Percentiles rank a stretch among this genome's conserved stretches.
Evolutionary conservation across 345 rosid species (phyloP).

Genomic region (Schrenkiella parvula): DNA sequence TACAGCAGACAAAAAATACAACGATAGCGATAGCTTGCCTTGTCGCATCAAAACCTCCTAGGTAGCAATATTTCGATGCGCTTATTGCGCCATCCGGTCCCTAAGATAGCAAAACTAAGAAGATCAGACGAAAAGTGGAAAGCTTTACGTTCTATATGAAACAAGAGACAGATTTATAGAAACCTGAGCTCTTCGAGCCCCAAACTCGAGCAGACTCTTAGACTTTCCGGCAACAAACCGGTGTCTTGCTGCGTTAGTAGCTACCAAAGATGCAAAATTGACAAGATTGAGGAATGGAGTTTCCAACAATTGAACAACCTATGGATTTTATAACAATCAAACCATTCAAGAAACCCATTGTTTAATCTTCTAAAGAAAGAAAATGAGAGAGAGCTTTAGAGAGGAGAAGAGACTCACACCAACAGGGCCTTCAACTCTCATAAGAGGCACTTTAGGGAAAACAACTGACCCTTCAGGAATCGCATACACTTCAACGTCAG

Average conservation of each 20-base stretch:
- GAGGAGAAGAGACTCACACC: constrained; percentile 59
- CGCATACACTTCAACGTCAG: constrained; percentile 88
- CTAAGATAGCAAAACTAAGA: constrained; percentile 32
- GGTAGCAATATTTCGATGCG: constrained; percentile 87
- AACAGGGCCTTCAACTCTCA: constrained; percentile 90
- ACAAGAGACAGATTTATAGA: background rate
- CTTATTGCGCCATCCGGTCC: constrained; percentile 97
- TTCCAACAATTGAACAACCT: constrained; percentile 95
- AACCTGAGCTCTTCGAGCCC: constrained; percentile 98
- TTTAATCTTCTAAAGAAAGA: background rate
- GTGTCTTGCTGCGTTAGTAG: constrained; percentile 97
- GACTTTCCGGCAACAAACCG: constrained; percentile 91
- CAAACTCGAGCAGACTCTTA: constrained; percentile 81
- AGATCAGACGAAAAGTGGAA: constrained; percentile 3
- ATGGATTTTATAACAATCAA: background rate
- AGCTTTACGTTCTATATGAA: background rate
- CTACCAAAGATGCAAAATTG: constrained; percentile 83
- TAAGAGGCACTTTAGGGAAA: constrained; percentile 86
- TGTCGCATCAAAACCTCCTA: constrained; percentile 98
- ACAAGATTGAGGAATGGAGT: constrained; percentile 86
- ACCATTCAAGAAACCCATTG: too few relatives aligned
- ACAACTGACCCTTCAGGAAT: constrained; percentile 86
- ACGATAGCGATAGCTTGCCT: background rate
- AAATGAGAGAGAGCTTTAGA: background rate
- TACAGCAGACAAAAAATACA: too few relatives aligned